These are phyloP conservation scores for Apiotrichum domesticum DNA, from an alignment of 1,284 basidiomycete genomes.

Conservation along the genomic window DNA sequence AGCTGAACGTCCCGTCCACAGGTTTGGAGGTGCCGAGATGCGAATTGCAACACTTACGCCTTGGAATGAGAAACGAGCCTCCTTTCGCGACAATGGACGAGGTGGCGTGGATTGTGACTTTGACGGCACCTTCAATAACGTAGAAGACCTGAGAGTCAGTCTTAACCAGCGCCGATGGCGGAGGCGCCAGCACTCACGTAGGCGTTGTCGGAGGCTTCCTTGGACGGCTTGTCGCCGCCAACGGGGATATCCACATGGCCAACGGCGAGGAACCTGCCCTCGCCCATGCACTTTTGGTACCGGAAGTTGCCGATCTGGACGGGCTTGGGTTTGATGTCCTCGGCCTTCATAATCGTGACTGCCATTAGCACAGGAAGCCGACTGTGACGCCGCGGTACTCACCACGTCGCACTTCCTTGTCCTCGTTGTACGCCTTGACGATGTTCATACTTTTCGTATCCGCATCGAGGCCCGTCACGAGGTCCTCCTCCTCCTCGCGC, in stretches of 20 bases:
- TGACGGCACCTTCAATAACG: constrained; percentile 78
- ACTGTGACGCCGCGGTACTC: constrained; percentile 40
- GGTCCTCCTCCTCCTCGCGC: constrained; percentile 4
- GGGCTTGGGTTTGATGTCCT: constrained; percentile 47
- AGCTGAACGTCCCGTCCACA: too few relatives aligned
- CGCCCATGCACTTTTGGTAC: constrained; percentile 94
- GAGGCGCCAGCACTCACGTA: constrained; percentile 59
- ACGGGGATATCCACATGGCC: constrained; percentile 79
- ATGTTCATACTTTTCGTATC: constrained; percentile 62
- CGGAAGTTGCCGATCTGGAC: constrained; percentile 62
- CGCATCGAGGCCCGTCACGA: constrained; percentile 68
- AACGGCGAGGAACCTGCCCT: constrained; percentile 82
- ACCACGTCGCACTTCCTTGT: constrained; percentile 64
- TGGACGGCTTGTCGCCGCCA: constrained; percentile 71
- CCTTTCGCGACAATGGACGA: constrained; percentile 71
- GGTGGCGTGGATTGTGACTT: constrained; percentile 73
- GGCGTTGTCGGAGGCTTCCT: constrained; percentile 86
- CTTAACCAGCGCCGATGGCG: too few relatives aligned
- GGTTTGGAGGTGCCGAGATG: too few relatives aligned
- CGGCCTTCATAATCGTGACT: constrained; percentile 53
- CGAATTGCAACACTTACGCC: constrained; percentile 55
- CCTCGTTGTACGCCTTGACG: constrained; percentile 63
- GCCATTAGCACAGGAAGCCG: background rate
- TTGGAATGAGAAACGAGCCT: constrained; percentile 83
- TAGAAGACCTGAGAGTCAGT: constrained; percentile 65